A percentile compares a stretch with the other conserved stretches of the same genome.
phyloP scores from a whole-genome alignment of 139 green algal genomes.

The Chlamydomonas eustigma region DNA sequence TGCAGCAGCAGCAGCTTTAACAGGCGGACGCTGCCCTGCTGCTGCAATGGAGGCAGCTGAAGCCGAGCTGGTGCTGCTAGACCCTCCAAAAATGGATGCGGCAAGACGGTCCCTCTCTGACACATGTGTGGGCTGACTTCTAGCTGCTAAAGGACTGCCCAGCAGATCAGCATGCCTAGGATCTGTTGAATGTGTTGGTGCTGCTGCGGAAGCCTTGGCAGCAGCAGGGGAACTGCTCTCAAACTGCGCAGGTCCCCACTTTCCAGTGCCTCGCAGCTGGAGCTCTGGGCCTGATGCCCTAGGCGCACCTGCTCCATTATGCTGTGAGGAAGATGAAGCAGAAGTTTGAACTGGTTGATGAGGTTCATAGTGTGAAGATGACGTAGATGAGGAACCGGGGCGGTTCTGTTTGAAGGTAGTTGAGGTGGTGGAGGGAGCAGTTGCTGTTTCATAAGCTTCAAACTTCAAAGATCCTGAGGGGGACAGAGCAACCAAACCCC shows the following conservation, averaged over 20 bases:
- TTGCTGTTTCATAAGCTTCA: not conserved
- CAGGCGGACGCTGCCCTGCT: not conserved
- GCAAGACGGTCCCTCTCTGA: not conserved
- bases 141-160: not conserved
- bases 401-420: no score
- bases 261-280: not conserved
- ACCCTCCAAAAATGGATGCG: not conserved
- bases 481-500: no score
- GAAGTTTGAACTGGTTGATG: no score
- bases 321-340: no score
- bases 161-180: not conserved
- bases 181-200: not conserved
- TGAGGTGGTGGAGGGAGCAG: no score
- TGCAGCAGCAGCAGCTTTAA: not conserved
- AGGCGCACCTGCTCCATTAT: no score
- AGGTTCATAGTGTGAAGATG: no score
- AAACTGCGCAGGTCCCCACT: not conserved
- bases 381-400: no score
- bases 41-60: not conserved
- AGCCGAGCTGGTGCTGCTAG: not conserved
- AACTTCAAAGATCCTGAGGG: not conserved
- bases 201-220: not conserved
- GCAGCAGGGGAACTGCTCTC: not conserved
- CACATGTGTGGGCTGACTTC: not conserved
- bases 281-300: conserved; percentile 1